A percentile compares a stretch with the other conserved stretches of the same genome.
Evolutionary conservation across 2,329 filamentous ascomycete genomes (phyloP).

Genomic region (Thyridium curvatum): DNA sequence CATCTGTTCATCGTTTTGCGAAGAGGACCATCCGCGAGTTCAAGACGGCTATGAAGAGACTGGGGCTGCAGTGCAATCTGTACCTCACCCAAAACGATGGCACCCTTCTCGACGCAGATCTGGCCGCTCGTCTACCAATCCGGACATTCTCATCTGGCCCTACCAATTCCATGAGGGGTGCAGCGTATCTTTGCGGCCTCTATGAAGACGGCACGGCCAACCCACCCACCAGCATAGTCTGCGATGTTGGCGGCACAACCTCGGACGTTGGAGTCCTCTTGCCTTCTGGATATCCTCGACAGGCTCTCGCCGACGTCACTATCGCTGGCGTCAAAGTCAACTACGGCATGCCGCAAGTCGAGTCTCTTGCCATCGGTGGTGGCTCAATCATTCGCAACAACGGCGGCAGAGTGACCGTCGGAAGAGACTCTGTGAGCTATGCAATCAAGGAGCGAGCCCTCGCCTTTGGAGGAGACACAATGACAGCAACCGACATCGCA

Average conservation of each 20-base stretch:
- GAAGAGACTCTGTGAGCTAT: conserved; percentile 27
- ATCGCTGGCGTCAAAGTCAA: conserved; percentile 59
- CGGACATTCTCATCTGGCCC: conserved; percentile 57
- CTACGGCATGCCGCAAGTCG: conserved; percentile 50
- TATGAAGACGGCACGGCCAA: conserved; percentile 14
- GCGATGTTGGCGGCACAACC: conserved; percentile 63
- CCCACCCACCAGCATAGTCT: conserved; percentile 44
- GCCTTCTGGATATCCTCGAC: conserved; percentile 56
- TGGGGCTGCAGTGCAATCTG: conserved; percentile 45
- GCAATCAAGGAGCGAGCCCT: conserved; percentile 35
- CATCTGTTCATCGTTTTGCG: conserved; percentile 52
- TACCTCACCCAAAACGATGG: conserved; percentile 62
- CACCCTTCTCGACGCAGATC: conserved; percentile 47
- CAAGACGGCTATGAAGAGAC: conserved; percentile 38
- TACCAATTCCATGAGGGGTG: conserved; percentile 58
- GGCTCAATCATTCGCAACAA: conserved; percentile 43
- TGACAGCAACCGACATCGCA: conserved; percentile 54
- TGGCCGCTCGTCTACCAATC: conserved; percentile 51
- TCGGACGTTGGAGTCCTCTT: conserved; percentile 57
- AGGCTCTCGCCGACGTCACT: conserved; percentile 55
- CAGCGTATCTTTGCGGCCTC: conserved; percentile 45
- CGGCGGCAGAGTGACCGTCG: conserved; percentile 34
- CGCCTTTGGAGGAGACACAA: conserved; percentile 48
- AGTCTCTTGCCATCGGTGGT: conserved; percentile 53
- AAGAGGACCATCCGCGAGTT: conserved; percentile 51